phyloP scores from a whole-genome alignment of 805 yeast genomes.

The Zygosaccharomyces siamensis region DNA sequence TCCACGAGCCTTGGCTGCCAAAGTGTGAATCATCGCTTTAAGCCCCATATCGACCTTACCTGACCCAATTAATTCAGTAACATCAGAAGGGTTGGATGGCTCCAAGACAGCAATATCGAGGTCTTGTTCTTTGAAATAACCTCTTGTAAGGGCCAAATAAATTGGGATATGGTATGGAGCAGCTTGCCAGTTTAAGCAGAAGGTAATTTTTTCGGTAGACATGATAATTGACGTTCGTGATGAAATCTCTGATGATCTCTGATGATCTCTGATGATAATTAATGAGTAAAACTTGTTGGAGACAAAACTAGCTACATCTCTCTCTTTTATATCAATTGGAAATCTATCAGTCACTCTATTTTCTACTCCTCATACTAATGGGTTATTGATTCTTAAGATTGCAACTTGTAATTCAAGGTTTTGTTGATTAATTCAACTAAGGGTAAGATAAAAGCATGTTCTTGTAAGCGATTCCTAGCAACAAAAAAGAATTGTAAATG shows the following conservation, averaged over 20 bases:
- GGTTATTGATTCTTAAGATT: constrained; percentile 1
- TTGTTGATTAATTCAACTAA: neutral
- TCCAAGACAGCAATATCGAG: constrained; percentile 49
- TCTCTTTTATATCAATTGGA: constrained; percentile 2
- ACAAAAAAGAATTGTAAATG: neutral
- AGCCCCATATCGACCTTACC: constrained; percentile 57
- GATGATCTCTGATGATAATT: too few relatives aligned
- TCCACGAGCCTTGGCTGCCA: constrained; percentile 57
- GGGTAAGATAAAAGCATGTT: neutral
- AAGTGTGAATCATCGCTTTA: constrained; percentile 56
- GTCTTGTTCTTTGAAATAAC: constrained; percentile 47
- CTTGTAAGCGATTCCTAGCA: constrained; percentile 1
- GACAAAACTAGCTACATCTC: neutral
- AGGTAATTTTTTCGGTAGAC: constrained; percentile 47
- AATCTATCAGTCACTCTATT: neutral
- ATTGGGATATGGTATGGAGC: constrained; percentile 54
- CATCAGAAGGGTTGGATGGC: constrained; percentile 55
- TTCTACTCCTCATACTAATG: neutral
- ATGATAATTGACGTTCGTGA: constrained; percentile 17
- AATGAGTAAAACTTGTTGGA: neutral
- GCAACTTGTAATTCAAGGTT: constrained; percentile 3
- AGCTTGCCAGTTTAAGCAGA: constrained; percentile 50
- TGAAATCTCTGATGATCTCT: neutral
- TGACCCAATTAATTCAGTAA: constrained; percentile 51
- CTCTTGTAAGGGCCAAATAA: constrained; percentile 46